Base-by-base conservation (phyloP, 1,139 yeast species). In the Debaryomyces sp. region DNA sequence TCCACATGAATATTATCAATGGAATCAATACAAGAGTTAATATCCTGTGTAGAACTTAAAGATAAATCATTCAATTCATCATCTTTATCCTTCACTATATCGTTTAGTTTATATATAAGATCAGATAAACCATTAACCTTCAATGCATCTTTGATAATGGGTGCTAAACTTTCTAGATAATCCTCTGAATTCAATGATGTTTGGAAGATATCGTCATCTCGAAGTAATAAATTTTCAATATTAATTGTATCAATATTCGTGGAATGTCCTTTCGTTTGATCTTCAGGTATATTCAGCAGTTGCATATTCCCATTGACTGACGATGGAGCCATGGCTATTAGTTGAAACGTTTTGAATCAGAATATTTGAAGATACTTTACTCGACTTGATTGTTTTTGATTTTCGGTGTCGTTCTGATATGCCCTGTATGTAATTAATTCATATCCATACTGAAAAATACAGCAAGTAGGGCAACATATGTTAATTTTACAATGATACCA, bases 81-180 rank as follows among this genome's bases (percentile, higher is more conserved):
- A 50, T 87, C 91, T 53, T 85, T 85, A 43, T 76, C 74, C 47
- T 73, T 66, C 10, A 85, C 86, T 41, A 85, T 79, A 17, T 71
- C 78, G 48, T 82, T 85, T 51, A 89, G 70, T 50, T 73, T 78
- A 29, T 70, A 74, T 40, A 87, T 73, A 50, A 89, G 71, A 18
- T 78, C 84, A 6, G 83, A 75, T 29, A 89, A 73, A 0, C 83
- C 77, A 54, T 83, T 76, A 21, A 75, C 68, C 45, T 72, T 72
- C 46, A 89, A 68, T n/a, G 92, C 87, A 18, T 83, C 81, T 58
- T 82, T 83, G 52, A 89, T 77, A n/a, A 88, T 78, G 1, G 96
- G 96, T 2, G 91, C 89, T 51, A 89, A 73, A 64, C 87, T 89
- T 55, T 89, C 96, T 38, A 89, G 68, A 61, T 85, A 87, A 58